A percentile compares a stretch with the other conserved stretches of the same genome.
These are phyloP conservation scores for Sporothrix variecibatus DNA, from an alignment of 2,329 filamentous ascomycete genomes.

Conservation along the genomic window DNA sequence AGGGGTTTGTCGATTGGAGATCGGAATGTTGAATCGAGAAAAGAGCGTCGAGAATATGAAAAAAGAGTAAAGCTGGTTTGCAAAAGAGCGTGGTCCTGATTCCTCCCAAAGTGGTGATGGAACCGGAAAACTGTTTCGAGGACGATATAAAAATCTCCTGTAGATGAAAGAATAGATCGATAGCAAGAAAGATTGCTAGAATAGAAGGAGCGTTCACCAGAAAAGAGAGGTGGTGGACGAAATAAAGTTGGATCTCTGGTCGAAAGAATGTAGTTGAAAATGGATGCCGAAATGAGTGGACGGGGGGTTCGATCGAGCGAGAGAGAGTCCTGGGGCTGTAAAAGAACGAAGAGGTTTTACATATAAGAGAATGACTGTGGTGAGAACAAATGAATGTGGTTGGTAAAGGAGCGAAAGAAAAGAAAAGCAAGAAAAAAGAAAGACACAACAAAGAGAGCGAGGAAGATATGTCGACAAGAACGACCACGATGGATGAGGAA, in stretches of 20 bases:
- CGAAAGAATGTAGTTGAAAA: conserved; percentile 47
- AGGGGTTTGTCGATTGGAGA: background rate
- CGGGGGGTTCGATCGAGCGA: conserved; percentile 39
- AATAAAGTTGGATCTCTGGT: conserved; percentile 36
- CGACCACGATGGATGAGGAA: conserved; percentile 38
- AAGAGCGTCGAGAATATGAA: conserved; percentile 19
- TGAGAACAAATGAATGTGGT: conserved; percentile 51
- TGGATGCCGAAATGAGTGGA: conserved; percentile 55
- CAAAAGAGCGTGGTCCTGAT: conserved; percentile 44
- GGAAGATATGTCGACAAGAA: conserved; percentile 33
- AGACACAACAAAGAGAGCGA: conserved; percentile 44
- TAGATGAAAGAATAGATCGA: conserved; percentile 13
- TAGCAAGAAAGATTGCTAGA: conserved; percentile 21
- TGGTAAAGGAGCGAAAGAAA: conserved; percentile 46
- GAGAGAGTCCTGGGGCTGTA: conserved; percentile 36
- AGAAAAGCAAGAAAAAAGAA: conserved; percentile 41
- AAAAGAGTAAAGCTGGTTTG: conserved; percentile 27
- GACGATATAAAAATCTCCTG: background rate
- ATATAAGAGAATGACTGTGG: conserved; percentile 54
- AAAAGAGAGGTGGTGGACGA: conserved; percentile 35
- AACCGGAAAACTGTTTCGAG: background rate
- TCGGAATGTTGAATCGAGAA: background rate
- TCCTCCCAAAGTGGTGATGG: conserved; percentile 24
- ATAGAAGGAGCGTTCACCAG: conserved; percentile 26
- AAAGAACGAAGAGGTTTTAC: conserved; percentile 39